Base-by-base conservation (phyloP, 805 yeast genomes). In the Candida coquimbonensis region DNA sequence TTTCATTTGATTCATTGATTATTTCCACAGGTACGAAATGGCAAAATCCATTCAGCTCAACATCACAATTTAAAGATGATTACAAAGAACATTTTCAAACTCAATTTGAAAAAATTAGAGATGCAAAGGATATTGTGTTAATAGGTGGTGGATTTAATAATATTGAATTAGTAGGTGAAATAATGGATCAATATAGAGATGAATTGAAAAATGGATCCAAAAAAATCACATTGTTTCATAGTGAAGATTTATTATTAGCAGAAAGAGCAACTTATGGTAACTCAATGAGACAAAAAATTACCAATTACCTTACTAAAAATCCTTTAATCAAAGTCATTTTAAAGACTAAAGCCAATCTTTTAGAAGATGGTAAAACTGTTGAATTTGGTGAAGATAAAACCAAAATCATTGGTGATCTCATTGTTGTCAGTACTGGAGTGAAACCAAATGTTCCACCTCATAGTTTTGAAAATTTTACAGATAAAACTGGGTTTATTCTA, bases 81-180 rank as follows among this genome's bases (percentile, higher is more conserved):
- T 47, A 51, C 21, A 34, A 45, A 4, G 31, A 36, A 1, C 52
- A 61, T 38, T 49, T 53, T 32, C 42, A 49, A 8, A 17, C 39
- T 5, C 49, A 54, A 36, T 38, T 31, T 13, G 45, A 52, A 5
- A 49, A 47, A 43, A 47, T 63, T 5, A 47, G 48, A 12, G 39
- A 42, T 1, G 65, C 67, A 3, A 53, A 58, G 21, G 46, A 57
- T 29, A 55, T 64, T 17, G 61, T 56, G 4, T 43, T 65, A 21
- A 48, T 64, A 16, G 70, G 70, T 35, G 69, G 66, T 19, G 70
- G 69, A 3, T 53, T 56, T 42, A 54, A 52, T 21, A 66, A 61
- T 29, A 49, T 49, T 19, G 70, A 66, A 46, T 33, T 65, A 3
- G 57, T 53, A 11, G 70, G 70, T 29, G 69, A 66, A 43, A 26